Evolutionary conservation across 805 yeast species (phyloP).

Genomic region (Cyberlindnera misumaiensis): DNA sequence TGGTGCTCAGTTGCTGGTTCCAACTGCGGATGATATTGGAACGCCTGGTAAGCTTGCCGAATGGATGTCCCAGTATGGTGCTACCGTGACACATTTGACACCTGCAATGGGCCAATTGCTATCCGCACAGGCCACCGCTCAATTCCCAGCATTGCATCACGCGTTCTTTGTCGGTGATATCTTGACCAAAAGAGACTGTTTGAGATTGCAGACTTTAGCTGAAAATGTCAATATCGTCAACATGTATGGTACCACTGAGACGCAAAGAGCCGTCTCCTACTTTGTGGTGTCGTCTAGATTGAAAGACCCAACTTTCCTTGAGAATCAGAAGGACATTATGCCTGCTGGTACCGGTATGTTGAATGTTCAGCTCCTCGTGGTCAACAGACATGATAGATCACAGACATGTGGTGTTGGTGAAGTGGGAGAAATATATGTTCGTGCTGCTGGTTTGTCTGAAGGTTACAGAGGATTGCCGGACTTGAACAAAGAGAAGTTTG

Average conservation of each 20-base stretch:
- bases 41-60: conserved; percentile 97
- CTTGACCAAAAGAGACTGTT: conserved; percentile 93
- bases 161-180: conserved; percentile 99
- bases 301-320: conserved; percentile 65
- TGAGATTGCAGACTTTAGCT: conserved; percentile 86
- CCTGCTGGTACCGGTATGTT: conserved; percentile 99
- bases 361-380: conserved; percentile 90
- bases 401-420: conserved; percentile 98
- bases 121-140: conserved; percentile 90
- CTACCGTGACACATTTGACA: conserved; percentile 94
- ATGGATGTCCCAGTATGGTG: conserved; percentile 90
- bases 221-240: conserved; percentile 85
- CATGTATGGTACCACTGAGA: conserved; percentile 99
- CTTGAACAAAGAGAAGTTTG: conserved; percentile 77
- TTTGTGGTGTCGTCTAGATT: conserved; percentile 77
- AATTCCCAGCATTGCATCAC: conserved; percentile 81
- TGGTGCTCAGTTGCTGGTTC: conserved; percentile 90
- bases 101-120: conserved; percentile 99
- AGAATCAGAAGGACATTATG: conserved; percentile 86
- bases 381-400: conserved; percentile 79
- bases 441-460: conserved; percentile 97
- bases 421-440: conserved; percentile 95
- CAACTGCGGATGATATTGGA: conserved; percentile 96
- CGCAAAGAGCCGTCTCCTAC: conserved; percentile 96
- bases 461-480: conserved; percentile 93